phyloP scores from a whole-genome alignment of 1,139 yeast species.

The Protomyces arabidopsidicola region DNA sequence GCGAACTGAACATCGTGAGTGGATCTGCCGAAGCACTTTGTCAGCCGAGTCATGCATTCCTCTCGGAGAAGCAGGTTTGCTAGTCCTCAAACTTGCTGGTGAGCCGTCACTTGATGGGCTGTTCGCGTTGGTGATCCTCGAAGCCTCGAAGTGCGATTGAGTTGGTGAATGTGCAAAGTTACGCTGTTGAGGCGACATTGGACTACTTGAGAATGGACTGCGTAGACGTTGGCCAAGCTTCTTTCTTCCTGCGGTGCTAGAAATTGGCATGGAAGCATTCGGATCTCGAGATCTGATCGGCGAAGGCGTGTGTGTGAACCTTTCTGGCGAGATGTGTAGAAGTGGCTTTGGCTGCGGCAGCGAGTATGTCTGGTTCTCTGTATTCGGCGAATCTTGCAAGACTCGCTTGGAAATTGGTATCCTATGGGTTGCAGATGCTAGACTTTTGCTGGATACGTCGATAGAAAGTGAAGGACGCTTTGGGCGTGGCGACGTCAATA shows the following conservation, averaged over 20 bases:
- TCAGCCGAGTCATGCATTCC: background rate
- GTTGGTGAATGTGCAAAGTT: too few relatives aligned
- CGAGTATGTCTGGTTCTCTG: background rate
- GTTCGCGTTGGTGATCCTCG: too few relatives aligned
- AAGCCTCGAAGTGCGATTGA: too few relatives aligned
- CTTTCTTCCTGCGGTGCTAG: too few relatives aligned
- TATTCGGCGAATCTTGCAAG: too few relatives aligned
- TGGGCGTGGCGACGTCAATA: background rate
- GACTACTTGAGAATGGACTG: too few relatives aligned
- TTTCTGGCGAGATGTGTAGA: background rate
- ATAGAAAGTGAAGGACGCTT: background rate
- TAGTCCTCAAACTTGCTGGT: too few relatives aligned
- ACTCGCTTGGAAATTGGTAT: background rate
- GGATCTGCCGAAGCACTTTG: background rate
- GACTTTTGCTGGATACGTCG: background rate
- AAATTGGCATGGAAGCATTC: too few relatives aligned
- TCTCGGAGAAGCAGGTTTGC: too few relatives aligned
- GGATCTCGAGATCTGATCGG: background rate
- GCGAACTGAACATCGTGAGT: background rate
- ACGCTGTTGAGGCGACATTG: too few relatives aligned
- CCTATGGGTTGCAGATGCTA: background rate
- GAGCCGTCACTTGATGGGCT: too few relatives aligned
- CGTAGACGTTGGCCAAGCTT: too few relatives aligned
- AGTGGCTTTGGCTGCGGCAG: background rate
- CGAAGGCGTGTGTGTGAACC: background rate